Evolutionary conservation across 2,329 filamentous ascomycete species (phyloP).

Genomic region (Acephala macrosclerotiorum): DNA sequence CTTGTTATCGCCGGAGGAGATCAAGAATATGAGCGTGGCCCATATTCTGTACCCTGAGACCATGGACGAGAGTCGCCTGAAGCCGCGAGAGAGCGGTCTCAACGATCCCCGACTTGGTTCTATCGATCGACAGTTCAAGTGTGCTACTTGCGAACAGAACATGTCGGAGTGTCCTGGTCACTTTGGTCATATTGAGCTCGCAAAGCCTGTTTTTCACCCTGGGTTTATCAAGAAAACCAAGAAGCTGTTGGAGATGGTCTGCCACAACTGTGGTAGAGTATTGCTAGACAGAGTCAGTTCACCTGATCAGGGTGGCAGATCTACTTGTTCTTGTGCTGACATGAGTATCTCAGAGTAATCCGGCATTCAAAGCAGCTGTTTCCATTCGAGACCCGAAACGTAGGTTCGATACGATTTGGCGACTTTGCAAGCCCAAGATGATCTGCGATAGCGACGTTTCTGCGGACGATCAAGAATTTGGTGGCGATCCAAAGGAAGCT

Average conservation of each 20-base stretch:
- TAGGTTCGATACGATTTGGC: slow-evolving; percentile 92
- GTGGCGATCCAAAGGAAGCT: slow-evolving; percentile 61
- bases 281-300: slow-evolving; percentile 97
- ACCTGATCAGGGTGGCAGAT: slow-evolving; percentile 63
- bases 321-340: slow-evolving; percentile 66
- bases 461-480: slow-evolving; percentile 72
- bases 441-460: slow-evolving; percentile 82
- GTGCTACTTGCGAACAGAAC: slow-evolving; percentile 93
- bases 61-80: slow-evolving; percentile 94
- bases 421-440: slow-evolving; percentile 87
- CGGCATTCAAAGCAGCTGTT: slow-evolving; percentile 83
- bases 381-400: slow-evolving; percentile 89
- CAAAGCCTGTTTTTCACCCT: slow-evolving; percentile 91
- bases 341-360: slow-evolving; percentile 73
- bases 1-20: slow-evolving; percentile 96
- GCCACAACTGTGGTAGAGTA: slow-evolving; percentile 98
- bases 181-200: slow-evolving; percentile 98
- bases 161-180: slow-evolving; percentile 97
- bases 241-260: slow-evolving; percentile 98
- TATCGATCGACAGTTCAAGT: slow-evolving; percentile 94
- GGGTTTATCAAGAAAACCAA: slow-evolving; percentile 99
- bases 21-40: slow-evolving; percentile 97
- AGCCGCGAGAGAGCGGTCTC: slow-evolving; percentile 88
- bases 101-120: slow-evolving; percentile 97
- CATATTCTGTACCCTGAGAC: slow-evolving; percentile 99